Evolutionary conservation across 768 basidiomycete genomes (phyloP).

Genomic region (Tricholoma saponaceum): DNA sequence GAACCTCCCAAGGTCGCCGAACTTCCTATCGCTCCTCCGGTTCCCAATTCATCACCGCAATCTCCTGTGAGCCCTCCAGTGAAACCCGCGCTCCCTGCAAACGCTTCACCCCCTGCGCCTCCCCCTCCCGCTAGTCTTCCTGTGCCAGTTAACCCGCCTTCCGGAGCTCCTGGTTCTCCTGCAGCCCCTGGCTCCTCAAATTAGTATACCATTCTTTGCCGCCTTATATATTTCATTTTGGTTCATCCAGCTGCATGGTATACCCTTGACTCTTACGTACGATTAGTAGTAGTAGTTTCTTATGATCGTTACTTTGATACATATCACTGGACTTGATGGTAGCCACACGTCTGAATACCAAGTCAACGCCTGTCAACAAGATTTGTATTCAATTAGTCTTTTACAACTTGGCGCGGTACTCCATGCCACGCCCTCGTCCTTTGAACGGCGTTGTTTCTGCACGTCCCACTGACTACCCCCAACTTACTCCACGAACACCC

Average conservation of each 20-base stretch:
- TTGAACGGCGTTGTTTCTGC: slow-evolving; percentile 33
- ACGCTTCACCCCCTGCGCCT: slow-evolving; percentile 1
- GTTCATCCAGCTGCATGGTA: neutral
- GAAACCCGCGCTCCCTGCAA: neutral
- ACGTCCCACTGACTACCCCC: slow-evolving; percentile 29
- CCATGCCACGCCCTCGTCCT: slow-evolving; percentile 38
- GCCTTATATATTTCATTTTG: neutral
- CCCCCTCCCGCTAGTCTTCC: neutral
- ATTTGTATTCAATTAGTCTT: too few relatives aligned
- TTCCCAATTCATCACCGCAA: neutral
- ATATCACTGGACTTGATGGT: neutral
- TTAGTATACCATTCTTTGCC: neutral
- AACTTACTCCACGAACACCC: slow-evolving; percentile 57
- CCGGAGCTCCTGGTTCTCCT: neutral
- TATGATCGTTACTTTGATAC: neutral
- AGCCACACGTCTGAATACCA: neutral
- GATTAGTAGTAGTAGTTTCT: neutral
- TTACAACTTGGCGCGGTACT: neutral
- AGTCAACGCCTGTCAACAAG: neutral
- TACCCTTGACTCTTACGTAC: neutral
- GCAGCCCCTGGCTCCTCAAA: neutral
- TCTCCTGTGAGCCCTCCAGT: neutral
- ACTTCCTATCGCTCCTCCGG: neutral
- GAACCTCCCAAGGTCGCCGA: neutral
- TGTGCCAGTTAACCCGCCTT: neutral